A percentile compares a stretch with the other conserved stretches of the same genome.
Evolutionary conservation across 768 basidiomycete genomes (phyloP).

Genomic region (Leccinum uliginosum): DNA sequence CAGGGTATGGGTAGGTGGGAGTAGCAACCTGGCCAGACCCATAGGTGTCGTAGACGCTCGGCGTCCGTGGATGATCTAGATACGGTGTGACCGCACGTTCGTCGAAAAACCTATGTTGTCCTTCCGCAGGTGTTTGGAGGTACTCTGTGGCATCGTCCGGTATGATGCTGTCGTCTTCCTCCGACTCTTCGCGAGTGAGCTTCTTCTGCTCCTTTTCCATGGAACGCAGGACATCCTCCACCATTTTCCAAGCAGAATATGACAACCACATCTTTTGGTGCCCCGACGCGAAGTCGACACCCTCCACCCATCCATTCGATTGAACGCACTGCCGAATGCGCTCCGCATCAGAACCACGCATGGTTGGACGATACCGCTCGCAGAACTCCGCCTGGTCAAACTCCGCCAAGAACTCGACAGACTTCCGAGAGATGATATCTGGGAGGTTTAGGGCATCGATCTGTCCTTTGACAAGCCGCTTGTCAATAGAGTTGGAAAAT

Average conservation of each 20-base stretch:
- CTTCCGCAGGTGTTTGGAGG: conserved; percentile 29
- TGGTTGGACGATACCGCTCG: conserved; percentile 49
- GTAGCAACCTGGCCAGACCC: conserved; percentile 20
- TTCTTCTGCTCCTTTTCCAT: conserved; percentile 48
- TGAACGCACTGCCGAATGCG: conserved; percentile 48
- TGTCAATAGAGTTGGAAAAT: conserved; percentile 60
- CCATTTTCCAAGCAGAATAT: conserved; percentile 55
- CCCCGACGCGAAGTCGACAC: conserved; percentile 51
- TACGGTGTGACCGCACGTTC: conserved; percentile 27
- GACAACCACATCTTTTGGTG: conserved; percentile 51
- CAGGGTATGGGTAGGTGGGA: conserved; percentile 29
- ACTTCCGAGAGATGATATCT: conserved; percentile 46
- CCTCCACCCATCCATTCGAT: conserved; percentile 50
- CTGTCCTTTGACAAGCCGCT: conserved; percentile 55
- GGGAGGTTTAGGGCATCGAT: conserved; percentile 51
- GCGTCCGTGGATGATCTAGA: conserved; percentile 29
- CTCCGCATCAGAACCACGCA: conserved; percentile 43
- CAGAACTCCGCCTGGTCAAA: conserved; percentile 47
- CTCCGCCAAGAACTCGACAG: conserved; percentile 49
- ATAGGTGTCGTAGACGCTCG: conserved; percentile 25
- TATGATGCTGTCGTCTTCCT: conserved; percentile 45
- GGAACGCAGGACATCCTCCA: conserved; percentile 52
- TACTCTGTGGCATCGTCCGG: conserved; percentile 39
- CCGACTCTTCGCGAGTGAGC: conserved; percentile 35
- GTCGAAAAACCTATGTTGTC: conserved; percentile 31